Evolutionary conservation across 495 filamentous ascomycete species (phyloP).

Genomic region (Penicillium lagena): DNA sequence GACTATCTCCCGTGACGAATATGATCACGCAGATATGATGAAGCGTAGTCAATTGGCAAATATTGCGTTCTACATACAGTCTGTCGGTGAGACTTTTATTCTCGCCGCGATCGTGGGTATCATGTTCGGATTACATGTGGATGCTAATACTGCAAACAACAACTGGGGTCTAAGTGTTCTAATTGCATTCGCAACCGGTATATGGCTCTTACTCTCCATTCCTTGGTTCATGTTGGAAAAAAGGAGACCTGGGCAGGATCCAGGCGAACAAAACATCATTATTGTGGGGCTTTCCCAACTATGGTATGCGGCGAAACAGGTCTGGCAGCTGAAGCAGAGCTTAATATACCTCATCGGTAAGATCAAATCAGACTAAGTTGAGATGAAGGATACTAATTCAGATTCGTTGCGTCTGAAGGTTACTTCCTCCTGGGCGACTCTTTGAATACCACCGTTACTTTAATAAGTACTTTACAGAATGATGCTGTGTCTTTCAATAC

Average conservation of each 20-base stretch:
- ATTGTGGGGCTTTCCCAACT: constrained; percentile 49
- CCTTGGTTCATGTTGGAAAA: constrained; percentile 57
- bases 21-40: constrained; percentile 51
- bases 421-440: constrained; percentile 56
- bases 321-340: constrained; percentile 54
- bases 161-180: constrained; percentile 54
- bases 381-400: too few relatives aligned
- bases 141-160: constrained; percentile 46
- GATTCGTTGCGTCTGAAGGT: constrained; percentile 11
- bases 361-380: neutral
- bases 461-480: constrained; percentile 54
- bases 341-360: constrained; percentile 50
- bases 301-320: constrained; percentile 42
- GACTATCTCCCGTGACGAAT: constrained; percentile 45
- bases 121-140: constrained; percentile 48
- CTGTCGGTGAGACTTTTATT: constrained; percentile 48
- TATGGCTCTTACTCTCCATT: constrained; percentile 48
- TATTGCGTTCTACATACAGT: constrained; percentile 52
- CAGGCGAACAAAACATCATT: constrained; percentile 32
- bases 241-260: constrained; percentile 44
- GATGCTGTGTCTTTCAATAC: constrained; percentile 49
- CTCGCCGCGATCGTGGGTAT: constrained; percentile 52
- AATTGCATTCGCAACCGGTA: constrained; percentile 51
- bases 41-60: constrained; percentile 51
- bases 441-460: constrained; percentile 54